These are phyloP conservation scores for Arthrobotrys musiformis DNA, from an alignment of 2,329 filamentous ascomycete species.

Conservation along the genomic window DNA sequence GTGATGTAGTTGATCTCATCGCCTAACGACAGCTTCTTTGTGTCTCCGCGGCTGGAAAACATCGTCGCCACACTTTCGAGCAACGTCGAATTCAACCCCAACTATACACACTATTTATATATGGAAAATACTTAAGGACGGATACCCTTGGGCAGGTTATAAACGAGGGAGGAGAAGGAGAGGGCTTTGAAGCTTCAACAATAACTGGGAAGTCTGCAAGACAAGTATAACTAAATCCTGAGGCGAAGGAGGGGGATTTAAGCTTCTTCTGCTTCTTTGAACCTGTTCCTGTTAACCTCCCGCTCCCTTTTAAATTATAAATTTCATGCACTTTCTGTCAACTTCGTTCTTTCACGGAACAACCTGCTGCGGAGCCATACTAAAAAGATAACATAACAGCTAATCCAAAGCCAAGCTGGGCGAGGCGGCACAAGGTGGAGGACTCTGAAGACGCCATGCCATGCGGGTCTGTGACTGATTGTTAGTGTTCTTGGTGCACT, in stretches of 20 bases:
- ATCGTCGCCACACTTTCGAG: conserved; percentile 8
- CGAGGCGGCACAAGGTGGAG: conserved; percentile 30
- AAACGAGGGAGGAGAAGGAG: background rate
- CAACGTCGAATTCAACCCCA: too few species aligned
- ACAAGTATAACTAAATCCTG: background rate
- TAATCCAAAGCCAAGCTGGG: background rate
- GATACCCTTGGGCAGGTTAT: too few species aligned
- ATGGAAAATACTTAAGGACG: background rate
- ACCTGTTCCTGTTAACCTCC: background rate
- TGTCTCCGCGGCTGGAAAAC: conserved; percentile 14
- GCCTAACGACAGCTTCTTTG: conserved; percentile 42
- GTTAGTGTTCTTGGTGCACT: background rate
- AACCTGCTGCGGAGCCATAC: background rate
- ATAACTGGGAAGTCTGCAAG: background rate
- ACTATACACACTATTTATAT: background rate
- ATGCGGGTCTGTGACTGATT: conserved; percentile 33
- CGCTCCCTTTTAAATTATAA: too few species aligned
- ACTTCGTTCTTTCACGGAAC: conserved; percentile 4
- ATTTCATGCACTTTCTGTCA: background rate
- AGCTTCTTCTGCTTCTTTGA: background rate
- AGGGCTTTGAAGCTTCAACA: background rate
- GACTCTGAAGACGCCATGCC: conserved; percentile 1
- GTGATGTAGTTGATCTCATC: conserved; percentile 54
- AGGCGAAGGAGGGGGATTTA: conserved; percentile 22
- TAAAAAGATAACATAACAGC: background rate